Percentiles rank a stretch among this genome's conserved stretches.
These are phyloP conservation scores for Metschnikowia drakensbergensis DNA, from an alignment of 805 yeast species.

Conservation along the genomic window DNA sequence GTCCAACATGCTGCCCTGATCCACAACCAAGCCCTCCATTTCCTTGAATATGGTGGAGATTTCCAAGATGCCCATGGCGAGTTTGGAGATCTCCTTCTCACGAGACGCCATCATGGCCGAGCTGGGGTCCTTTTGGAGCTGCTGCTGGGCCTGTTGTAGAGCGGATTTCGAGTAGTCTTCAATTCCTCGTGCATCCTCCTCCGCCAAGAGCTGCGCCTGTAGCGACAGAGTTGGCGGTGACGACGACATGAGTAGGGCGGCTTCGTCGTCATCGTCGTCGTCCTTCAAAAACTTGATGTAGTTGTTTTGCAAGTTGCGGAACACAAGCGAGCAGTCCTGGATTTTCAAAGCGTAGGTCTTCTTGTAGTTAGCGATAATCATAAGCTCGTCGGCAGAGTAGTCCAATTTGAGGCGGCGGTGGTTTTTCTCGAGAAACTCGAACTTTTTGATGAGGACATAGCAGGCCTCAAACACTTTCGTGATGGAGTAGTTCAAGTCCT, in stretches of 20 bases:
- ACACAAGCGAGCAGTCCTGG: conserved; percentile 72
- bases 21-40: conserved; percentile 85
- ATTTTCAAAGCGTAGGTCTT: conserved; percentile 81
- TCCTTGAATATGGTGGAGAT: conserved; percentile 91
- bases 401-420: conserved; percentile 40
- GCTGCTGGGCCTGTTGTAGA: conserved; percentile 44
- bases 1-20: conserved; percentile 92
- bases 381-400: conserved; percentile 46
- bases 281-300: conserved; percentile 81
- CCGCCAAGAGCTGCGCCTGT: conserved; percentile 8
- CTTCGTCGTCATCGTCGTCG: conserved; percentile 59
- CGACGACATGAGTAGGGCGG: conserved; percentile 2
- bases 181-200: conserved; percentile 14
- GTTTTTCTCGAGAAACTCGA: conserved; percentile 42
- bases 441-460: conserved; percentile 68
- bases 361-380: conserved; percentile 74
- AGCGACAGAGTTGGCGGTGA: neutral
- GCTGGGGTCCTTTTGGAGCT: conserved; percentile 19
- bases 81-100: conserved; percentile 82
- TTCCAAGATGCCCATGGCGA: conserved; percentile 93
- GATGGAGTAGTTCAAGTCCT: conserved; percentile 67
- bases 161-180: conserved; percentile 54
- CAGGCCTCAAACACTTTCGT: conserved; percentile 76
- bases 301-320: conserved; percentile 83
- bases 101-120: conserved; percentile 55